Base-by-base conservation (phyloP, 1,139 yeast species). In the Geotrichum europaeum region DNA sequence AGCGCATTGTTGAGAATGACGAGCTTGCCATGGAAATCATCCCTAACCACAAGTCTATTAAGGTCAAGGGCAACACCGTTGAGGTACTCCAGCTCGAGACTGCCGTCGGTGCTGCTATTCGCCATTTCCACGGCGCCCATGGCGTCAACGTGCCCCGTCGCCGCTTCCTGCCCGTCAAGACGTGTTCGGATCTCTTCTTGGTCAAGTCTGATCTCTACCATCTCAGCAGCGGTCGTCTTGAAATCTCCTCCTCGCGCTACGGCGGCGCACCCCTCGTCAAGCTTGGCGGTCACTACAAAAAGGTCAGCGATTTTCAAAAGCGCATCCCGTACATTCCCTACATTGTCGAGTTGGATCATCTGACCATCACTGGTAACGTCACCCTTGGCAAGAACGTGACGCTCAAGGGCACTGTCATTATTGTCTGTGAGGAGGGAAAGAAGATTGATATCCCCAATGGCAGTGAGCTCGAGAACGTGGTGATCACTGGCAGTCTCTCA, bases 71-170 rank as follows among this genome's bases (percentile, higher is more conserved):
- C 66, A 79, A 81, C 59, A 97, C 91, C 65, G 81, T 88, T 69
- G 86, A 87, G 71, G 97, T 94, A 58, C 79, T 94, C 72, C 99
- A 94, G 79, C 84, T 94, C 73, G 99, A 94, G 80, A 94, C 99
- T 58, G 99, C 99, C 32, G 96, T 91, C 67, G 99, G 99, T 80
- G 99, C 99, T 51, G 98, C 99, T 60, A 94, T 94, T 74, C 89
- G 96, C 78, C 95, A 92, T 77, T 94, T 95, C 77, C 82, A 86
- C 68, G 89, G 90, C 70, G 97, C 98, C 40, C 97, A 91, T 72
- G 99, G 99, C 77, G 96, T 94, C 70, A 96, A 91, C 70, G 99
- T 94, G 45, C 98, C 99, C 76, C 89, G 99, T 79, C 83, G 97
- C 53, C 87, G 99, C 75, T 94, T 94, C 83, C 83, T 95, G 79